Percentiles rank a stretch among this genome's conserved stretches.
These are phyloP conservation scores for Alternaria solani DNA, from an alignment of 2,329 filamentous ascomycete species.

Conservation along the genomic window DNA sequence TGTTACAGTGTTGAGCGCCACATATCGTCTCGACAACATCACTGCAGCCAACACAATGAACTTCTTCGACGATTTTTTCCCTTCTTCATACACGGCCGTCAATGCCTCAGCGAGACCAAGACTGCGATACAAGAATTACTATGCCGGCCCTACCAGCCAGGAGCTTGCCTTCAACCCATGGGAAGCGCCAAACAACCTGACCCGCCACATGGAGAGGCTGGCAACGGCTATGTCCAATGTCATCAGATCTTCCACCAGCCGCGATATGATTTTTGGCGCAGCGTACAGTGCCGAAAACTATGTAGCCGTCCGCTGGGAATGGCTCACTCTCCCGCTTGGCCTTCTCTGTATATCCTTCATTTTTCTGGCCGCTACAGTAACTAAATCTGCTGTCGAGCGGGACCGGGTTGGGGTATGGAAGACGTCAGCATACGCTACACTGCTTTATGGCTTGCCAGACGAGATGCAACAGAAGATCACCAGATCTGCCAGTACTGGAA, in stretches of 20 bases:
- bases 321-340: constrained; percentile 40
- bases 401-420: constrained; percentile 40
- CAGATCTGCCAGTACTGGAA: too few species aligned
- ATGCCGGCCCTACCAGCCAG: background rate
- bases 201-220: constrained; percentile 29
- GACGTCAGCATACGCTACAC: constrained; percentile 12
- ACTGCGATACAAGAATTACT: constrained; percentile 13
- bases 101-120: background rate
- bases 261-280: constrained; percentile 14
- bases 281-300: constrained; percentile 32
- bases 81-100: too few species aligned
- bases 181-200: constrained; percentile 22
- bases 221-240: constrained; percentile 28
- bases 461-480: too few species aligned
- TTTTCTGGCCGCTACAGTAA: constrained; percentile 38
- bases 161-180: constrained; percentile 24
- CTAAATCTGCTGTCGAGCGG: constrained; percentile 23
- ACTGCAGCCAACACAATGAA: background rate
- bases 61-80: too few species aligned
- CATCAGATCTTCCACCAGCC: constrained; percentile 7
- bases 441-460: constrained; percentile 35
- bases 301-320: constrained; percentile 41
- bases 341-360: constrained; percentile 27
- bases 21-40: constrained; percentile 16
- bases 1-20: background rate